Base-by-base conservation (phyloP, 2,329 filamentous ascomycete species). In the Nigrospora sphaerica region DNA sequence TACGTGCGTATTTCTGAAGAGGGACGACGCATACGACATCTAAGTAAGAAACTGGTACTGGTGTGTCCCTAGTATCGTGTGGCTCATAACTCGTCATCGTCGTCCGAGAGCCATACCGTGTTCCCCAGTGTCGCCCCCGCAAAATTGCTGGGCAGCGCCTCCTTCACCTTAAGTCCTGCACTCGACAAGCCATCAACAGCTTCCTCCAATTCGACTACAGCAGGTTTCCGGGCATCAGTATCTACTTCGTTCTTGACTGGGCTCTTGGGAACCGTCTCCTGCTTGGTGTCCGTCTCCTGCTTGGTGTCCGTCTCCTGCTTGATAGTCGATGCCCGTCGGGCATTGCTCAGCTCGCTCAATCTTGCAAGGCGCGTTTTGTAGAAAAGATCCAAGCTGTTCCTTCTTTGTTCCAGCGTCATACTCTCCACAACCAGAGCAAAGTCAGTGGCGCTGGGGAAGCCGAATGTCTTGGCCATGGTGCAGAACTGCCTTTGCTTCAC, bases 341-440 rank as follows among this genome's bases (percentile, higher is more conserved):
- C 50, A 39, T 53, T 52, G 19, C 59, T 60, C 23, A 59, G 42
- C 33, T 60, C 57, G 36, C 61, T 58, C 19, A 82, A 45, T 54
- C 69, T 70, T 49, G 76, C 75, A 59, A 81, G 75, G 52, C 91
- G 74, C 54, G 73, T 74, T 51, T 72, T 69, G 70, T 97, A 97
- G 65, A 95, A 97, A 3, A 70, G 71, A 47, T 95, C 86, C 23
- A 97, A 70, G 63, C 81, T 91, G 54, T 85, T 82, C 50, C 86
- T 77, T 58, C 92, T 71, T 67, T 93, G 77, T 58, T 86, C 87
- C 62, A 92, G 87, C 39, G 87, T 95, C 88, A 90, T 95, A 13
- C 83, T 80, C 65, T 97, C 93, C 3, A 97, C 91, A 13, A 90
- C 81, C 34, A 96, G 70, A 4, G 91, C 93, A 73, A 97, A 97